phyloP scores from a whole-genome alignment of 177 flowering plant genomes.

The Vitis hybrid region DNA sequence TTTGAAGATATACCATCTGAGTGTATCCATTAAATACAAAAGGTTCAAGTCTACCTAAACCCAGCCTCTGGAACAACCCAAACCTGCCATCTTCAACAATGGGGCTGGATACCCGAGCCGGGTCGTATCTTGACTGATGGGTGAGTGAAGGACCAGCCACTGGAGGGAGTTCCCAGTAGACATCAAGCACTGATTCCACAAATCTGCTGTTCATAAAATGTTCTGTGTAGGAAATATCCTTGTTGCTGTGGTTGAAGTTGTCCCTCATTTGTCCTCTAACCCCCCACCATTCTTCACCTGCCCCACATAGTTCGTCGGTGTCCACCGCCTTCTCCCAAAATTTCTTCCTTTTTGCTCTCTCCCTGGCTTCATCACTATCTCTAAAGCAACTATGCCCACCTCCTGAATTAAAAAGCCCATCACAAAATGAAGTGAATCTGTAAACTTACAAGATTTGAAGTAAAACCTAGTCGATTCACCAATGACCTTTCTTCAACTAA shows the following conservation, averaged over 20 bases:
- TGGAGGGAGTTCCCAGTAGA: slow-evolving; percentile 98
- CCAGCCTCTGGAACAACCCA: slow-evolving; percentile 77
- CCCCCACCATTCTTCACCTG: slow-evolving; percentile 96
- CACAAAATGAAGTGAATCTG: slow-evolving; percentile 5
- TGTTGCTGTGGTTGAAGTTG: slow-evolving; percentile 78
- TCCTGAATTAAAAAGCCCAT: slow-evolving; percentile 39
- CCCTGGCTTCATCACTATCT: slow-evolving; percentile 90
- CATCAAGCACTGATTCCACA: slow-evolving; percentile 87
- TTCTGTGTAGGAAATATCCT: slow-evolving; percentile 49
- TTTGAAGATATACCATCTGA: slow-evolving; percentile 91
- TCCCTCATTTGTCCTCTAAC: slow-evolving; percentile 91
- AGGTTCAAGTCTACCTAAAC: slow-evolving; percentile 58
- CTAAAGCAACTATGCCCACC: slow-evolving; percentile 95
- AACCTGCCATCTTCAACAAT: slow-evolving; percentile 89
- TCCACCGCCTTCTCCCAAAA: slow-evolving; percentile 98
- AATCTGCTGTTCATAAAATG: slow-evolving; percentile 87
- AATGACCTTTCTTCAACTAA: background rate
- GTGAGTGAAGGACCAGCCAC: slow-evolving; percentile 97
- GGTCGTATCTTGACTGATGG: slow-evolving; percentile 96
- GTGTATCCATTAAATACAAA: slow-evolving; percentile 97
- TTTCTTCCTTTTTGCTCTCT: slow-evolving; percentile 63
- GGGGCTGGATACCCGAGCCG: slow-evolving; percentile 73
- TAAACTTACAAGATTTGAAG: background rate
- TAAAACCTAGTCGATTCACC: background rate
- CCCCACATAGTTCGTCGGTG: slow-evolving; percentile 75